Percentiles rank a stretch among this genome's conserved stretches.
Conservation (phyloP, 805 yeast species). For the Ogataea trehalophila region DNA sequence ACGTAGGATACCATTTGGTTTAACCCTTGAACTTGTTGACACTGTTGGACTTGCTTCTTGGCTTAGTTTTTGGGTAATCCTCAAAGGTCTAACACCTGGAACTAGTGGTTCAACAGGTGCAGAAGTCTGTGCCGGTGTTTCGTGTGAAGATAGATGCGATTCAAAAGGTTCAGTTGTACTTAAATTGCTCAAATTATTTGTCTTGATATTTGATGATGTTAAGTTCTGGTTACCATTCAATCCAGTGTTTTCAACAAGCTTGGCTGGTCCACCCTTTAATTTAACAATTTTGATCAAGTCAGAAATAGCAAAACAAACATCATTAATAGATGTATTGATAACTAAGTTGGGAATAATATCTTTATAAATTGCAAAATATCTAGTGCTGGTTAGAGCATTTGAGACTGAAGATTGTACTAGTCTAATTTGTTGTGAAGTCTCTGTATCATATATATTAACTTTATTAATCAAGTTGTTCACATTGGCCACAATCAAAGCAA, state of each 20-base stretch:
- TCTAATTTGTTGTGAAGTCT: slow-evolving; percentile 35
- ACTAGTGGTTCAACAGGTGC: slow-evolving; percentile 15
- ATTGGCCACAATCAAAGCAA: slow-evolving; percentile 44
- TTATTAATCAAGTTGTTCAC: slow-evolving; percentile 36
- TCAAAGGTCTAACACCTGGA: slow-evolving; percentile 62
- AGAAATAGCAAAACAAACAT: slow-evolving; percentile 61
- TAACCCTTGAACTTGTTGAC: not conserved
- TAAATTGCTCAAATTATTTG: not conserved
- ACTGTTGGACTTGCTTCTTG: slow-evolving; percentile 6
- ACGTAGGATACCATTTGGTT: not conserved
- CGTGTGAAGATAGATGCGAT: not conserved
- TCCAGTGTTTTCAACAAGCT: too few species aligned
- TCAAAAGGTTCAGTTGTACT: not conserved
- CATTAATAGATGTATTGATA: slow-evolving; percentile 72
- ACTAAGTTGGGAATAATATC: slow-evolving; percentile 65
- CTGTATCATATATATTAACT: slow-evolving; percentile 26
- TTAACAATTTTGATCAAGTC: slow-evolving; percentile 26
- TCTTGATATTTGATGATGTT: not conserved
- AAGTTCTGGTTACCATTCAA: too few species aligned
- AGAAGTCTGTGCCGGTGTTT: not conserved
- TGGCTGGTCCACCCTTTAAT: not conserved
- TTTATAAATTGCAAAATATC: slow-evolving; percentile 64
- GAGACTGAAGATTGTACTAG: slow-evolving; percentile 62
- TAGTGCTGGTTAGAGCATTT: slow-evolving; percentile 68
- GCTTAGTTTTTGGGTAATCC: slow-evolving; percentile 54